Evolutionary conservation across 208 protist genomes (phyloP), one percentile per base, ranked within the genome.

Genomic region (Phytomonas francai): DNA sequence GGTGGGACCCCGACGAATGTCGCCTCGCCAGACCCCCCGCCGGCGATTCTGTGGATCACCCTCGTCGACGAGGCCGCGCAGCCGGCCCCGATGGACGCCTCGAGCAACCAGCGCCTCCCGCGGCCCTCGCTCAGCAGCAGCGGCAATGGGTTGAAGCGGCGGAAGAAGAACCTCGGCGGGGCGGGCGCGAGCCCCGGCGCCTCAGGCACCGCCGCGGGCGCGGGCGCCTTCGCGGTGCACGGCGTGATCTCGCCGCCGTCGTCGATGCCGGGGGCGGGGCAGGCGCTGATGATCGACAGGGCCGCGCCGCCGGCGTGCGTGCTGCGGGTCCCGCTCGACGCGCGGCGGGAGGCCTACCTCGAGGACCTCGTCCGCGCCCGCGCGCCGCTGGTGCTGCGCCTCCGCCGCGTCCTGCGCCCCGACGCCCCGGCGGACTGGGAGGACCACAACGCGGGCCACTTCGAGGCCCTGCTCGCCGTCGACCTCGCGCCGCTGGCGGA

Each of bases 351-450:
- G 67, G 65, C 70, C 14, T 66, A 79, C 59, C 68, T 94, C 9
- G 81, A 89, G 63, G 39, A 67, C 16, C 69, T 89, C 69, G 59
- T 92, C 25, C 34, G 80, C 45, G 33, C 49, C 4, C 78, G 78
- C 9, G 63, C 72, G 61, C 79, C 89, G 57, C 74, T 94, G 45
- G 74, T 76, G 68, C 57, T 93, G 71, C 68, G 61, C 14, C 71
- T 96, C 59, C 67, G 74, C 19, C 91, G 91, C 45, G 75, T 84
- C 56, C 76, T 96, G 67, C 78, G 77, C 57, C 72, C 76, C 32
- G 74, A 73, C 49, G 78, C 74, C n/a, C 87, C 88, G 42, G 56
- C 79, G 1, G 88, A 96, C 22, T 96, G 91, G 91, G 88, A 92
- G 63, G 91, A 96, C 74, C 54, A 80, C 33, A 89, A 91, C 68